Conservation (phyloP, 2,329 filamentous ascomycete genomes). For the Trichoderma breve region DNA sequence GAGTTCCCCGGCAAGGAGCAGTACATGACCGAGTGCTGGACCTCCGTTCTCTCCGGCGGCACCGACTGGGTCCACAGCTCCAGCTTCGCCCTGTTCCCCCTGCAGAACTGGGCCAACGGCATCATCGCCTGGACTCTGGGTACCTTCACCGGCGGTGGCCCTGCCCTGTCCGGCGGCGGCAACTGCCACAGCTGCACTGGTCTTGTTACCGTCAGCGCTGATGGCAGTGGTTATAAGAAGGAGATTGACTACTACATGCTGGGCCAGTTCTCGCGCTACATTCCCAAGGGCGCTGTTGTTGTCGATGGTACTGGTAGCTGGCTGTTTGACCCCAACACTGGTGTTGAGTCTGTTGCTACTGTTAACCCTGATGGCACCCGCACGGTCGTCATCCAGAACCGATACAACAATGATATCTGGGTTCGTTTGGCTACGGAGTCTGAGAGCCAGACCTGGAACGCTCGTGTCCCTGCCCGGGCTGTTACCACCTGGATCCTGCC, state of each 20-base stretch:
- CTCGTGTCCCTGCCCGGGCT: constrained; percentile 34
- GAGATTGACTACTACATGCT: constrained; percentile 54
- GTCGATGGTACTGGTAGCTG: constrained; percentile 45
- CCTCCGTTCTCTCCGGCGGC: constrained; percentile 36
- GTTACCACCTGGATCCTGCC: constrained; percentile 43
- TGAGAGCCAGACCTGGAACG: constrained; percentile 40
- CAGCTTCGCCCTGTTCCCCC: constrained; percentile 48
- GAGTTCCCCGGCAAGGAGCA: constrained; percentile 40
- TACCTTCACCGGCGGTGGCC: constrained; percentile 43
- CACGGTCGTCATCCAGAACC: constrained; percentile 46
- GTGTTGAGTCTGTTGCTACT: constrained; percentile 46
- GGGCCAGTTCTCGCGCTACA: constrained; percentile 51
- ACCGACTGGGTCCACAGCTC: constrained; percentile 42
- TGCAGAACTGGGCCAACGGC: constrained; percentile 47
- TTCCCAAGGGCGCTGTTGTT: constrained; percentile 44
- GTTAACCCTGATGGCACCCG: constrained; percentile 46
- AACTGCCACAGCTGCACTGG: constrained; percentile 46
- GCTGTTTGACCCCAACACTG: constrained; percentile 39
- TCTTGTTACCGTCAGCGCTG: constrained; percentile 54
- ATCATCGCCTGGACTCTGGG: constrained; percentile 46
- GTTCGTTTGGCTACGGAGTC: constrained; percentile 36
- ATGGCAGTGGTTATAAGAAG: constrained; percentile 41
- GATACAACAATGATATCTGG: constrained; percentile 45
- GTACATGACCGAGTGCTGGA: constrained; percentile 52
- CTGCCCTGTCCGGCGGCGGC: constrained; percentile 40